A percentile compares a stretch with the other conserved stretches of the same genome.
Evolutionary conservation across 345 rosid genomes (phyloP).

Genomic region (Eucalyptus victrix): DNA sequence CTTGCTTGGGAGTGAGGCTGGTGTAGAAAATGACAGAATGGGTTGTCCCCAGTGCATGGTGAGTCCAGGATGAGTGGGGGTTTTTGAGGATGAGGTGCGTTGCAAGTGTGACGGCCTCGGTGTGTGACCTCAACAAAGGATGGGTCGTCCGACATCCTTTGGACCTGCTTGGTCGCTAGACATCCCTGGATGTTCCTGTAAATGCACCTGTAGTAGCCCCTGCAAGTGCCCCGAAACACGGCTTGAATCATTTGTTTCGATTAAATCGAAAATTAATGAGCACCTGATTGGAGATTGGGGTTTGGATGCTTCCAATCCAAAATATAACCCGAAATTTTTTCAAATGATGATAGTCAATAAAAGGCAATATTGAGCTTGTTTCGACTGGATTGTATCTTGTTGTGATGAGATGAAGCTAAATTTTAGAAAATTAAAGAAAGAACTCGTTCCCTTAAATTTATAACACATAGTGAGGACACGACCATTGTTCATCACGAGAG

Average conservation of each 20-base stretch:
- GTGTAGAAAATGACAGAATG: too few relatives aligned
- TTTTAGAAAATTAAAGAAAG: neutral
- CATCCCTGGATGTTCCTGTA: slow-evolving; percentile 28
- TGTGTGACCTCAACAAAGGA: neutral
- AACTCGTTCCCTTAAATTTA: neutral
- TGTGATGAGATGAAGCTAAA: neutral
- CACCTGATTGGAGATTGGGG: neutral
- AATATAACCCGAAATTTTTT: neutral
- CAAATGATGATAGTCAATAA: neutral
- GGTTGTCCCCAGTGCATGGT: too few relatives aligned
- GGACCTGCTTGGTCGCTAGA: slow-evolving; percentile 36
- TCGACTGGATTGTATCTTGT: too few relatives aligned
- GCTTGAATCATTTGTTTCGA: neutral
- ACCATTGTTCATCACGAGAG: neutral
- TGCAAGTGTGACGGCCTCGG: too few relatives aligned
- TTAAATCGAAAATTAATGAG: neutral
- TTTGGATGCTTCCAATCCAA: neutral
- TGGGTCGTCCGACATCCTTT: slow-evolving; percentile 15
- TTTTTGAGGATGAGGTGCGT: too few relatives aligned
- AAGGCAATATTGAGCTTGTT: neutral
- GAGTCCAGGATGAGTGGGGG: too few relatives aligned
- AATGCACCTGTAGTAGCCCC: slow-evolving; percentile 33
- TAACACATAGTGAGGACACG: neutral
- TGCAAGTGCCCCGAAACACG: neutral
- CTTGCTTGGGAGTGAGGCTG: too few relatives aligned